Evolutionary conservation across 2,329 filamentous ascomycete species (phyloP), one percentile per base, ranked within the genome.

Genomic region (Sarocladium oryzae): DNA sequence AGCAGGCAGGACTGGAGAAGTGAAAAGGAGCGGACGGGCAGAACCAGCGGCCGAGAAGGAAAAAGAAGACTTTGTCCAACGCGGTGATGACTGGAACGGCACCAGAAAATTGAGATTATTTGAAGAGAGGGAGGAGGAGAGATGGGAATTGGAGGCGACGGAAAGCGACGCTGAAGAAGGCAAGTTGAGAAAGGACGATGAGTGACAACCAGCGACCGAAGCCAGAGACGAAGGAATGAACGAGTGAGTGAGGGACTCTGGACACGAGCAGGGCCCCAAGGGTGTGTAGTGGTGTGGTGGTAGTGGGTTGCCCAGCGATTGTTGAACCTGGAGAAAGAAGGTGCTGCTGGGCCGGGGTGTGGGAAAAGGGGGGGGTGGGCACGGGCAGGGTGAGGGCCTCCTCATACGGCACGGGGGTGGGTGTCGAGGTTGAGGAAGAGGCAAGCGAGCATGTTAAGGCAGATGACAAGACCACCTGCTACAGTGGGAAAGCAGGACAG

Each of bases 1-100:
- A 18, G 7, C 10, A 20, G 37, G 20, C 11, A 20, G 21, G 8
- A 33, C 11, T 4, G 28, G 28, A 33, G 16, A 13, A 49, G 24
- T 8, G 21, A 37, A 69, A 70, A 77, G 73, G 77, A 81, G 75
- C 71, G 77, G 77, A 81, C 77, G 77, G 77, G 64, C 75, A 69
- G 79, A 68, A 76, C 77, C 78, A 81, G 76, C 67, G 70, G 33
- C 67, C 72, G 76, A 73, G 73, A 68, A 66, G 58, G 53, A 50
- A 65, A 66, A 61, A 48, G 65, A 66, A 61, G 58, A 71, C 72
- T 70, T 43, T 32, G 43, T 33, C 46, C 30, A 49, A 37, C 13
- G 20, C 28, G 13, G 30, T 37, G 71, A 73, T 74, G 65, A 64
- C 76, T 72, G 76, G 77, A 77, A 78, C 77, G 73, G 77, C 68